Conservation (phyloP, 164 flowering plant species). For the Berberis thunbergii region DNA sequence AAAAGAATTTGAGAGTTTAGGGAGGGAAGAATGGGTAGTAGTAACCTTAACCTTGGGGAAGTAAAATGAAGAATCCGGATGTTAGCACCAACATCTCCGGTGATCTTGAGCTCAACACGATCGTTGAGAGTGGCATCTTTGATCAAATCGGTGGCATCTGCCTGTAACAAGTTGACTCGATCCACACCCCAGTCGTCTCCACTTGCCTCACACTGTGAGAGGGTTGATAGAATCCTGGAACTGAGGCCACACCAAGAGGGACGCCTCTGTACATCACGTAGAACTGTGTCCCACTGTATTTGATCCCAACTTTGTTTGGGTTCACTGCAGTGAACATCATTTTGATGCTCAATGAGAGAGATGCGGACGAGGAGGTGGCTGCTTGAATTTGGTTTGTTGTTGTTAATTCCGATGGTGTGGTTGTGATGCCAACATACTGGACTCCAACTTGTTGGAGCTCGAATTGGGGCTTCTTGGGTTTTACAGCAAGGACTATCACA, state of each 20-base stretch:
- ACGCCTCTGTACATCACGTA: slow-evolving; percentile 88
- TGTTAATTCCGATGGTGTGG: slow-evolving; percentile 16
- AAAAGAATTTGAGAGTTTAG: not conserved
- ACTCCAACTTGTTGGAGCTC: slow-evolving; percentile 89
- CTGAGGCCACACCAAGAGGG: slow-evolving; percentile 69
- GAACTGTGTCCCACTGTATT: slow-evolving; percentile 76
- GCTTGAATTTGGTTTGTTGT: not conserved
- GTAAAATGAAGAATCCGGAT: slow-evolving; percentile 70
- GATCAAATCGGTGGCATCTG: slow-evolving; percentile 67
- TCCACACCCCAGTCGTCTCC: slow-evolving; percentile 55
- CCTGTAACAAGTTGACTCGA: slow-evolving; percentile 54
- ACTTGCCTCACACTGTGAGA: slow-evolving; percentile 65
- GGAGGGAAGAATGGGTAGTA: not conserved
- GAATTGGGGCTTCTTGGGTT: slow-evolving; percentile 88
- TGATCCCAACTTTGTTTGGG: slow-evolving; percentile 90
- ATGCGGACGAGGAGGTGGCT: slow-evolving; percentile 28
- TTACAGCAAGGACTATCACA: slow-evolving; percentile 68
- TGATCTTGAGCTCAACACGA: slow-evolving; percentile 72
- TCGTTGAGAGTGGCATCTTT: slow-evolving; percentile 80
- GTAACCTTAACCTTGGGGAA: slow-evolving; percentile 86
- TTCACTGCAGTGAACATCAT: slow-evolving; percentile 82
- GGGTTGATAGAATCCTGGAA: slow-evolving; percentile 79
- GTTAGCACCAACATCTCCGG: slow-evolving; percentile 88
- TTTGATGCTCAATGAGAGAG: slow-evolving; percentile 52
- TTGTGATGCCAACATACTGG: slow-evolving; percentile 65